Evolutionary conservation across 2,329 filamentous ascomycete species (phyloP).

Genomic region (Sporothrix luriei): DNA sequence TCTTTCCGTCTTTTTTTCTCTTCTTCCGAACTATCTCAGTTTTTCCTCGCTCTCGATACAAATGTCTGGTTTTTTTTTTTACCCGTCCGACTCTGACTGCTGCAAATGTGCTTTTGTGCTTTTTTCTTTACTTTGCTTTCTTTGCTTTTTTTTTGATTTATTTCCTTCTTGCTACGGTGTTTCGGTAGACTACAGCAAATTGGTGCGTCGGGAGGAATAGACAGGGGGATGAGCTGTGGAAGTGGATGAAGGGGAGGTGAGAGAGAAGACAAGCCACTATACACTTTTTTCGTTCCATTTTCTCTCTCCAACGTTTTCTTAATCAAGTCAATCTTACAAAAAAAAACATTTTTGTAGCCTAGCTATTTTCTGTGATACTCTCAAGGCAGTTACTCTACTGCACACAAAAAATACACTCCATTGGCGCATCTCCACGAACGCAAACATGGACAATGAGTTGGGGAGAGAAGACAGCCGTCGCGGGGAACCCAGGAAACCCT

Average conservation of each 20-base stretch:
- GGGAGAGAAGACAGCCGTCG: neutral
- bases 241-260: neutral
- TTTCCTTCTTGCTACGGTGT: slow-evolving; percentile 9
- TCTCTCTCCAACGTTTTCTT: slow-evolving; percentile 16
- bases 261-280: neutral
- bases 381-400: neutral
- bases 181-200: slow-evolving; percentile 25
- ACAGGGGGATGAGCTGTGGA: neutral
- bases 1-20: slow-evolving; percentile 5
- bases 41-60: slow-evolving; percentile 18
- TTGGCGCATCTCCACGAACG: neutral
- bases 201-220: slow-evolving; percentile 8
- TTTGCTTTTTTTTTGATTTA: slow-evolving; percentile 14
- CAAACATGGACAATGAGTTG: neutral
- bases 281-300: neutral
- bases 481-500: neutral
- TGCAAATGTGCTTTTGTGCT: neutral
- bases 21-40: neutral
- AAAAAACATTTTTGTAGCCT: slow-evolving; percentile 9
- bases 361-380: slow-evolving; percentile 7
- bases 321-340: slow-evolving; percentile 17
- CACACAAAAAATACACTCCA: slow-evolving; percentile 7
- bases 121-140: neutral
- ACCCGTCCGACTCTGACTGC: too few species aligned
- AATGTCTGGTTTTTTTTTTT: slow-evolving; percentile 11